Base-by-base conservation (phyloP, 768 basidiomycete genomes). In the Termitomyces sp. region DNA sequence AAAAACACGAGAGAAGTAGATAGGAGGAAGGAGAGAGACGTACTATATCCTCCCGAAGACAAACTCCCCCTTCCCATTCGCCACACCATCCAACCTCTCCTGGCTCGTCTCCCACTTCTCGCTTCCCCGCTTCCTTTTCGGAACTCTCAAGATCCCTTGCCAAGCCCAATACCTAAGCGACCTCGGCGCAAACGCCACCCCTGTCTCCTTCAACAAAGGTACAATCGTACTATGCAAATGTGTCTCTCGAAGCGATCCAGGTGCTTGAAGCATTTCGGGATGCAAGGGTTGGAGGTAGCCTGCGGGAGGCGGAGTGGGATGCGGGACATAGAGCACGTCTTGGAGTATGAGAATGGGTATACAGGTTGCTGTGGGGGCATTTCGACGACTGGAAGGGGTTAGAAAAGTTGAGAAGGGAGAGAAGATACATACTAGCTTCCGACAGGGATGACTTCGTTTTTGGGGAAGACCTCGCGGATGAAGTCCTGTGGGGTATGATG, bases 391-490 rank as follows among this genome's bases (percentile, higher is more conserved):
- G 53, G 30, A 47, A 32, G 11, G 32, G 17, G 17, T 44, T 2
- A 5, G n/a, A 34, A 8, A 43, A 56, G 8, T 59, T 40, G 26
- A 54, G 10, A 17, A 35, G 50, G 6, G 15, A 12, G 15, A 11
- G 10, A 42, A 17, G 19, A 8, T 14, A 68, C 85, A 64, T 63
- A 87, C 85, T 84, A 82, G 67, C 73, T 74, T 10, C 84, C 85
- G 0, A 73, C 74, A n/a, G 83, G 61, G 30, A 75, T 62, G 17
- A 81, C 58, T 55, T 83, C 79, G 58, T 77, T 82, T 44, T 74
- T 77, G 19, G 72, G 73, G 6, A 85, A 57, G 54, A 72, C 73
- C 15, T 77, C 70, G 32, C 68, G 71, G 51, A 83, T 71, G 48
- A 82, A 83, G 48, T 72, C 69, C 85, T 86, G 56, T 19, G 2